phyloP scores from a whole-genome alignment of 2,329 filamentous ascomycete species.

The Colletotrichum trifolii region DNA sequence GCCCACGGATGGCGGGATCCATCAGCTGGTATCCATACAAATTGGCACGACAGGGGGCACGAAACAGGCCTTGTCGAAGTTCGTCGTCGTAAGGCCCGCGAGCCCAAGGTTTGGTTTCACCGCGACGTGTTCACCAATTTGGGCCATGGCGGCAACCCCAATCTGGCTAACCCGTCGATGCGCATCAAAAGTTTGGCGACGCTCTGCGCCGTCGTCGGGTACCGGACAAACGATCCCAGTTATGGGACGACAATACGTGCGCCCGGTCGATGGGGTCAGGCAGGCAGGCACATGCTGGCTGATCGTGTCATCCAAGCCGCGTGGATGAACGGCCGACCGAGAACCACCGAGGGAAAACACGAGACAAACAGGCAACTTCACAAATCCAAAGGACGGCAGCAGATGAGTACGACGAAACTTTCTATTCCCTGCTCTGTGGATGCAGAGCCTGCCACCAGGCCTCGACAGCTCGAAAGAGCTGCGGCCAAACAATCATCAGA shows the following conservation, averaged over 20 bases:
- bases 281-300: too few species aligned
- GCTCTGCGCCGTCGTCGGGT: too few species aligned
- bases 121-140: neutral
- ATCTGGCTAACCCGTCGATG: neutral
- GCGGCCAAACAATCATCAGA: slow-evolving; percentile 34
- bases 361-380: slow-evolving; percentile 18
- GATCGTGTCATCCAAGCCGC: too few species aligned
- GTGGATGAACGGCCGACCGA: too few species aligned
- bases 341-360: neutral
- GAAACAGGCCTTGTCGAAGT: neutral
- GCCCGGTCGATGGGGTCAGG: too few species aligned
- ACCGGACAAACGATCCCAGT: slow-evolving; percentile 5
- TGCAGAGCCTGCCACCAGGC: slow-evolving; percentile 8
- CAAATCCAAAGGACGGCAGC: neutral
- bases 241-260: neutral
- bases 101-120: neutral
- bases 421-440: slow-evolving; percentile 37
- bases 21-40: neutral
- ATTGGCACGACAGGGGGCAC: slow-evolving; percentile 23
- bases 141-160: neutral
- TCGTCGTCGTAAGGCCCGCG: neutral
- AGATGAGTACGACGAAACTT: slow-evolving; percentile 35
- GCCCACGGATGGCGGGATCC: too few species aligned
- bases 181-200: neutral
- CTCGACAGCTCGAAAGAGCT: neutral